These are phyloP conservation scores for Suhomyces pyralidae DNA, from an alignment of 805 yeast genomes.

Conservation along the genomic window DNA sequence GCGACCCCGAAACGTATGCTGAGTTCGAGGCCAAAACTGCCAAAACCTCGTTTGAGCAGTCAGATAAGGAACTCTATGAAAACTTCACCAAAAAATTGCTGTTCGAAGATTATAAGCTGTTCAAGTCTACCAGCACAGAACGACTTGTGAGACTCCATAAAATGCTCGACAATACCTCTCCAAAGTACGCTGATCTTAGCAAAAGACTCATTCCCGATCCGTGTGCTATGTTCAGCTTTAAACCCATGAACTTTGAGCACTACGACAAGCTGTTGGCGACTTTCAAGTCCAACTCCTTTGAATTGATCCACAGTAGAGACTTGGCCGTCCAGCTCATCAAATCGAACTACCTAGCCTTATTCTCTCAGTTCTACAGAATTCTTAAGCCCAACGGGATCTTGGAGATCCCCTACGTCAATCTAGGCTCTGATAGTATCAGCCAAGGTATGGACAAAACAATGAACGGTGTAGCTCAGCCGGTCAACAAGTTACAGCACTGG, in stretches of 20 bases:
- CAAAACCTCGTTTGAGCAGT: constrained; percentile 18
- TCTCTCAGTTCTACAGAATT: constrained; percentile 34
- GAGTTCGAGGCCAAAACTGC: constrained; percentile 2
- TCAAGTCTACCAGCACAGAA: constrained; percentile 12
- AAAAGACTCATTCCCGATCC: constrained; percentile 17
- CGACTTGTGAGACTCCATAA: constrained; percentile 19
- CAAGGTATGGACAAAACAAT: constrained; percentile 5
- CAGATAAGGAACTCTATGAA: constrained; percentile 21
- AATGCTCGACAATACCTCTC: constrained; percentile 18
- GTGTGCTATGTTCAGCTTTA: constrained; percentile 16
- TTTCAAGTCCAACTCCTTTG: constrained; percentile 18
- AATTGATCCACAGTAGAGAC: constrained; percentile 37
- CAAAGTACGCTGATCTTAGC: constrained; percentile 13
- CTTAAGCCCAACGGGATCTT: constrained; percentile 34
- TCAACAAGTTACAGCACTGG: not conserved
- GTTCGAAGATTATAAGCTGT: constrained; percentile 18
- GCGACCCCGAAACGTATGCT: constrained; percentile 11
- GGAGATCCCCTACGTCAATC: constrained; percentile 27
- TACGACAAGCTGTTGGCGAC: constrained; percentile 13
- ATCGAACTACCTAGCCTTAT: constrained; percentile 21
- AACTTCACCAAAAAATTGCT: constrained; percentile 19
- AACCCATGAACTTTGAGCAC: constrained; percentile 32
- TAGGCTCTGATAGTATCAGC: constrained; percentile 11
- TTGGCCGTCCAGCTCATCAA: constrained; percentile 29
- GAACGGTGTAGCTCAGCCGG: not conserved